These are phyloP conservation scores for Leccinum holopus DNA, from an alignment of 1,284 basidiomycete species.

Conservation along the genomic window DNA sequence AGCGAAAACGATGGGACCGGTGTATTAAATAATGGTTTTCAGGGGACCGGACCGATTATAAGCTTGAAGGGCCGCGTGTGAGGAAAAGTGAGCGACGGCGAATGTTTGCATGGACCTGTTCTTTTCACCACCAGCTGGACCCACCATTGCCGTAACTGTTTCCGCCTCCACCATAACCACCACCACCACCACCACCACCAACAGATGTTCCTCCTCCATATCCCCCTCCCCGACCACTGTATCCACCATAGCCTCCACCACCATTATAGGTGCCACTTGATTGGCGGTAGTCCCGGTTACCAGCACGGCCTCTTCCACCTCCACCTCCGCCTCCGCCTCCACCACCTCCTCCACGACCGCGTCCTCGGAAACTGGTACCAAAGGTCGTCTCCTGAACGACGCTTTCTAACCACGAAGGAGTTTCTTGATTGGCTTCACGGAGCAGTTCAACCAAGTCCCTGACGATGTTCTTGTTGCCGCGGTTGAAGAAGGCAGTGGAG, in stretches of 20 bases:
- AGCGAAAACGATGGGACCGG: conserved; percentile 22
- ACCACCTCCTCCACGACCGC: conserved; percentile 50
- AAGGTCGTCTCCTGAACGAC: conserved; percentile 83
- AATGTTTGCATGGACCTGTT: conserved; percentile 13
- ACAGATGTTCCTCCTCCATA: conserved; percentile 32
- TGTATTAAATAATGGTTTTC: conserved; percentile 27
- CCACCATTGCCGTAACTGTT: conserved; percentile 36
- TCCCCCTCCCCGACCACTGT: conserved; percentile 39
- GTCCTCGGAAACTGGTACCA: conserved; percentile 50
- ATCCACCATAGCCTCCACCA: conserved; percentile 40
- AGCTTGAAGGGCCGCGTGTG: conserved; percentile 15
- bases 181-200: conserved; percentile 42
- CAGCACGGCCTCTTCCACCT: conserved; percentile 51
- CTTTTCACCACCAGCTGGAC: conserved; percentile 49
- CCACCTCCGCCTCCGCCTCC: conserved; percentile 24
- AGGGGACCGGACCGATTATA: conserved; percentile 21
- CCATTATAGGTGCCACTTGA: conserved; percentile 40
- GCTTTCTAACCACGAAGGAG: conserved; percentile 89
- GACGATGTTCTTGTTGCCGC: conserved; percentile 89
- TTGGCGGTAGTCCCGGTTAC: conserved; percentile 50
- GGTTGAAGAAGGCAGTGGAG: conserved; percentile 94
- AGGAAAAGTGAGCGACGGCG: conserved; percentile 12
- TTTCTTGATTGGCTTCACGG: conserved; percentile 96
- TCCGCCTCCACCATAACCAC: conserved; percentile 43
- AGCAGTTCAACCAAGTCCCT: conserved; percentile 91